Base-by-base conservation (phyloP, 495 filamentous ascomycete species). In the Cladorrhinum samala region DNA sequence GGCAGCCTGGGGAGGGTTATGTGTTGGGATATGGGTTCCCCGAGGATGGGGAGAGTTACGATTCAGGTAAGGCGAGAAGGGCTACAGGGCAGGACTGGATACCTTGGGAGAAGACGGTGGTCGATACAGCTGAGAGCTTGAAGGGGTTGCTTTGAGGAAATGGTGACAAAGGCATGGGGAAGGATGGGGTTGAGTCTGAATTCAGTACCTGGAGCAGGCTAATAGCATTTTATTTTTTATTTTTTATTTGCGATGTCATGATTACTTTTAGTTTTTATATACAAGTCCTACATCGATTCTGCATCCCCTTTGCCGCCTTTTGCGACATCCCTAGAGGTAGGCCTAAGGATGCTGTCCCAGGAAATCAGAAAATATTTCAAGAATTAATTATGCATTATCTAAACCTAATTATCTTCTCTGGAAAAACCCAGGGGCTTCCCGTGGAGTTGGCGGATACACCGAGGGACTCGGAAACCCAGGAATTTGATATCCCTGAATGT, bases 1-100 rank as follows among this genome's bases (percentile, higher is more conserved):
- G 70, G 0, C 64, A 55, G 4, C 71, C 70, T 8, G 70, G 72
- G 2, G 58, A 65, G 58, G 70, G 71, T 0, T 75, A 75, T 58
- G 9, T 51, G 1, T 40, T 51, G 0, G 58, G 50, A 1, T 69
- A 61, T 16, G 25, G 5, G 18, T 66, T n/a, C n/a, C n/a, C n/a
- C 49, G 17, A 46, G 54, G 1, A 17, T 25, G 16, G 8, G 27
- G 14, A n/a, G 51, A 3, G 64, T 54, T 11, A 11, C 6, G 9
- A 70, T 61, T 25, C 58, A 70, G 36, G 56, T 57, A 7, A 55
- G 18, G 14, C 71, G 71, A 56, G 63, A 60, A 44, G 44, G 48
- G 54, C 51, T 1, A 67, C 65, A 8, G 70, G 67, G 1, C 53
- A 62, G 53, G 62, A 61, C 5, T 74, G 64, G 54, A 72, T 68